Percentiles rank a stretch among this genome's conserved stretches.
These are phyloP conservation scores for Xylaria sp. DNA, from an alignment of 2,329 filamentous ascomycete genomes.

Conservation along the genomic window DNA sequence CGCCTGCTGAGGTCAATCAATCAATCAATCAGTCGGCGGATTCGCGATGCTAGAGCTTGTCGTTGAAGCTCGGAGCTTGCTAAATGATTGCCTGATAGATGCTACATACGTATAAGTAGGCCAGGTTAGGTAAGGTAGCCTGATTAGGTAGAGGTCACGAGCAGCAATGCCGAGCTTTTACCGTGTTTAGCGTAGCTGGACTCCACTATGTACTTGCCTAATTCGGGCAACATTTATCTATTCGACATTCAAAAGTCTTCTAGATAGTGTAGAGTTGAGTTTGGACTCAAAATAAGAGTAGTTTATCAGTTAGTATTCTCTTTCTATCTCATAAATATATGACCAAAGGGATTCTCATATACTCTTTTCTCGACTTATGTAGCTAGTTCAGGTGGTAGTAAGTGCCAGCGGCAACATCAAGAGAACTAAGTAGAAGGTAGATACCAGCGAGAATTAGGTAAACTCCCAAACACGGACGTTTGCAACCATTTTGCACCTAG, in stretches of 20 bases:
- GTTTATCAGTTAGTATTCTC: not conserved
- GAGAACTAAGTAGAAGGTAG: conserved; percentile 44
- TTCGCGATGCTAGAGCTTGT: conserved; percentile 31
- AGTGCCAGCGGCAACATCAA: conserved; percentile 36
- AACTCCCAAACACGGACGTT: too few relatives aligned
- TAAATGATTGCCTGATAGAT: conserved; percentile 28
- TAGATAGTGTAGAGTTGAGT: not conserved
- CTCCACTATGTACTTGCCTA: not conserved
- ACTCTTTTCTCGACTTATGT: conserved; percentile 8
- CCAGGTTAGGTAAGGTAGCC: not conserved
- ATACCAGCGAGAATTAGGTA: conserved; percentile 22
- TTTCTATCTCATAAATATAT: not conserved
- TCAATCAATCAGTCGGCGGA: not conserved
- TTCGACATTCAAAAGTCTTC: not conserved
- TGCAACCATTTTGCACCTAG: too few relatives aligned
- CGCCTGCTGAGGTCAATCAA: not conserved
- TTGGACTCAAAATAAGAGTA: not conserved
- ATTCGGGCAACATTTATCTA: not conserved
- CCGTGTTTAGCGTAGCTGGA: conserved; percentile 26
- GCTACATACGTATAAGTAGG: conserved; percentile 14
- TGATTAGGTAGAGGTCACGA: conserved; percentile 45
- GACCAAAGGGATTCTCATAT: not conserved
- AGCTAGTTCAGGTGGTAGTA: conserved; percentile 1
- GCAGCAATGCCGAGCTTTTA: conserved; percentile 49
- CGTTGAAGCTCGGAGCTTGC: conserved; percentile 21